phyloP scores from a whole-genome alignment of 1,284 basidiomycete species.

The Ganoderma multipileum region DNA sequence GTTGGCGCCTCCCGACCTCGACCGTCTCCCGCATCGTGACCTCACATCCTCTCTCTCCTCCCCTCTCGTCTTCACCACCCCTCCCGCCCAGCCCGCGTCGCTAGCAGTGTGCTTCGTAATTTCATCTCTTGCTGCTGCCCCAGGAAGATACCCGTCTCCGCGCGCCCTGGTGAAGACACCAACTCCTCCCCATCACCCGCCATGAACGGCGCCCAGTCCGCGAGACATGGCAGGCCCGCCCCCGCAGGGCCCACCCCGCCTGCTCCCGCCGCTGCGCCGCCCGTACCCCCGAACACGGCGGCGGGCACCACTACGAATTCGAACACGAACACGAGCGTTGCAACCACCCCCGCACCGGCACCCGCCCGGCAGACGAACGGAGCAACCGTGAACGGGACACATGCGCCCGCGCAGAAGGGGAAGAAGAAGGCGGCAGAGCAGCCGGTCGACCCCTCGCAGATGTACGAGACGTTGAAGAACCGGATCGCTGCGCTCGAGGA shows the following conservation, averaged over 20 bases:
- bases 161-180: slow-evolving; percentile 5
- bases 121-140: slow-evolving; percentile 23
- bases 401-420: slow-evolving; percentile 48
- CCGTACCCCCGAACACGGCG: slow-evolving; percentile 45
- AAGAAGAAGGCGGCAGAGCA: slow-evolving; percentile 72
- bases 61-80: slow-evolving; percentile 13
- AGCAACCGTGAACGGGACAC: slow-evolving; percentile 40
- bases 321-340: slow-evolving; percentile 9
- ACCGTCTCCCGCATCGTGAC: slow-evolving; percentile 3
- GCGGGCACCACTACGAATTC: slow-evolving; percentile 12
- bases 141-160: slow-evolving; percentile 12
- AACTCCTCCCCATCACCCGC: slow-evolving; percentile 17
- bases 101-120: slow-evolving; percentile 12
- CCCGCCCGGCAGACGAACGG: slow-evolving; percentile 40
- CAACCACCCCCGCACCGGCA: slow-evolving; percentile 16
- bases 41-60: slow-evolving; percentile 3
- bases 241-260: slow-evolving; percentile 67
- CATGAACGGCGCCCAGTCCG: slow-evolving; percentile 51
- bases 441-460: slow-evolving; percentile 78
- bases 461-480: slow-evolving; percentile 86
- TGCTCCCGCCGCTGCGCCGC: slow-evolving; percentile 57
- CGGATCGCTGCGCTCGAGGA: slow-evolving; percentile 86
- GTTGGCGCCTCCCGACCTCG: slow-evolving; percentile 14
- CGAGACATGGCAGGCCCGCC: slow-evolving; percentile 45
- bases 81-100: slow-evolving; percentile 8